Evolutionary conservation across 2,329 filamentous ascomycete genomes (phyloP).

Genomic region (Trichoderma afroharzianum): DNA sequence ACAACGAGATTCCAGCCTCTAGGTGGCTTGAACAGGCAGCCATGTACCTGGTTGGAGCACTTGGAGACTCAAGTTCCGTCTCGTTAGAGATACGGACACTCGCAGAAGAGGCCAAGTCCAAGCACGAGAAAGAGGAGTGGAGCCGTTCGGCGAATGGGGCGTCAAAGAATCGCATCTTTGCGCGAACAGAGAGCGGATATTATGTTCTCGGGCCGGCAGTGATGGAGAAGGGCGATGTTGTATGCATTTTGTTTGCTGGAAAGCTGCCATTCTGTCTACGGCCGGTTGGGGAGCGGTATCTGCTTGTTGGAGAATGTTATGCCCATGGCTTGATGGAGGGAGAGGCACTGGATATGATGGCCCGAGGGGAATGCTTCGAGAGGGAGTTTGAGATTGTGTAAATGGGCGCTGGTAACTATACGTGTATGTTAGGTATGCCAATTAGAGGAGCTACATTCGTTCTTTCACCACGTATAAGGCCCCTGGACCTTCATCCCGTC

Average conservation of each 20-base stretch:
- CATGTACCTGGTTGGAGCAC: neutral
- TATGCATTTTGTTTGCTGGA: neutral
- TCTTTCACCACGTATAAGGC: neutral
- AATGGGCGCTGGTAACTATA: neutral
- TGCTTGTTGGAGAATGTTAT: neutral
- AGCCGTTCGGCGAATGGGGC: neutral
- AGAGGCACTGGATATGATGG: neutral
- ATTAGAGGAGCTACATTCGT: neutral
- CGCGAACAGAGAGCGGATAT: neutral
- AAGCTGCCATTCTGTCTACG: neutral
- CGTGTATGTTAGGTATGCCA: neutral
- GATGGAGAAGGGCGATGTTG: neutral
- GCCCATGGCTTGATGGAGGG: neutral
- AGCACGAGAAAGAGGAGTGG: neutral
- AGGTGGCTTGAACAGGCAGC: neutral
- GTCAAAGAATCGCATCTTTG: neutral
- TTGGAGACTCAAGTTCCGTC: neutral
- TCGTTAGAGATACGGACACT: neutral
- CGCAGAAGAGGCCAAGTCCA: neutral
- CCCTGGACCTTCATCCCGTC: neutral
- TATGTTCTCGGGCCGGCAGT: neutral
- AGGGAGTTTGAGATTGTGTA: neutral
- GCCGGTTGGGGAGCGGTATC: neutral
- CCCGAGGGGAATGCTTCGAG: rapidly evolving
- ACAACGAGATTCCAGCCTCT: neutral